Evolutionary conservation across 495 filamentous ascomycete species (phyloP).

Genomic region (Hapsidospora chrysogenum): DNA sequence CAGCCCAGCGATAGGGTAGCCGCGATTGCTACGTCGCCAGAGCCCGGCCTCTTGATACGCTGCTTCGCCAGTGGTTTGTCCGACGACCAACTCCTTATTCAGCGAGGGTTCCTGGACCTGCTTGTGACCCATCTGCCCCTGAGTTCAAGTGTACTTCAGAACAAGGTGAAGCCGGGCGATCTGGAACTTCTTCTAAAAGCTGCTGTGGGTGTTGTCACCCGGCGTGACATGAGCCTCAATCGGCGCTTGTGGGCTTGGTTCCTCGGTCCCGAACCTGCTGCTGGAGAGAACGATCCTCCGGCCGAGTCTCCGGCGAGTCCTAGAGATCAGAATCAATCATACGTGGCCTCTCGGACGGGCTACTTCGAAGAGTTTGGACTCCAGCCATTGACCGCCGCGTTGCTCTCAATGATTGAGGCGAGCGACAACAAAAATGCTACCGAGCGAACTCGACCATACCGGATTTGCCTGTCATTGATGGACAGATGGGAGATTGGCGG

Average conservation of each 20-base stretch:
- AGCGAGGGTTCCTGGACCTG: slow-evolving; percentile 85
- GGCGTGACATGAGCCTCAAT: slow-evolving; percentile 94
- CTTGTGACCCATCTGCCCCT: slow-evolving; percentile 82
- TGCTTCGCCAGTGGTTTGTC: slow-evolving; percentile 81
- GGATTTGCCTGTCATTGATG: slow-evolving; percentile 89
- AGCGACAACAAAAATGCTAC: slow-evolving; percentile 30
- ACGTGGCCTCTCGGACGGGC: slow-evolving; percentile 31
- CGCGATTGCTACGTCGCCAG: slow-evolving; percentile 70
- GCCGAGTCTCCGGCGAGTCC: slow-evolving; percentile 31
- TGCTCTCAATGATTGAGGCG: slow-evolving; percentile 58
- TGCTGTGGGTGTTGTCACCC: slow-evolving; percentile 65
- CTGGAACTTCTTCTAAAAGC: slow-evolving; percentile 66
- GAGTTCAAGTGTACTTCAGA: slow-evolving; percentile 68
- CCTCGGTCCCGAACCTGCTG: slow-evolving; percentile 58
- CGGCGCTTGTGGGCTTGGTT: slow-evolving; percentile 93
- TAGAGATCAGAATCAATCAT: slow-evolving; percentile 23
- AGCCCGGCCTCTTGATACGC: slow-evolving; percentile 77
- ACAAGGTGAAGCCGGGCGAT: slow-evolving; percentile 50
- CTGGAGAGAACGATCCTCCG: slow-evolving; percentile 25
- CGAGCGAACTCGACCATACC: slow-evolving; percentile 73
- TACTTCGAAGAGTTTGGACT: slow-evolving; percentile 77
- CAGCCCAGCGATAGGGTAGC: slow-evolving; percentile 33
- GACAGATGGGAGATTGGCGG: slow-evolving; percentile 95
- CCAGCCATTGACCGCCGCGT: slow-evolving; percentile 50
- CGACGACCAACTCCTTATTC: slow-evolving; percentile 80